Conservation (phyloP, 2,329 filamentous ascomycete species). For the Penicillium sp. region DNA sequence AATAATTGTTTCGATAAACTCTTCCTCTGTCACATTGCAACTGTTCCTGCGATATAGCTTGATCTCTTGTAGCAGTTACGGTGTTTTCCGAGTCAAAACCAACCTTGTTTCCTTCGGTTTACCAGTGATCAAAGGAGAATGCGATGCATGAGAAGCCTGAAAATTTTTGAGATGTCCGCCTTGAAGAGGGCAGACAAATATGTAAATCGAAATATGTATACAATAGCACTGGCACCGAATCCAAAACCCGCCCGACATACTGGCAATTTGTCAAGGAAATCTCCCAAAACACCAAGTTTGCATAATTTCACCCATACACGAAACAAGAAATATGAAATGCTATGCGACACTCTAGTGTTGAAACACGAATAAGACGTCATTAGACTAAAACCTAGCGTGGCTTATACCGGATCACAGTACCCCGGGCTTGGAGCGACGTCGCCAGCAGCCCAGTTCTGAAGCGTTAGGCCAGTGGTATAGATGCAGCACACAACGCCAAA, state of each 20-base stretch:
- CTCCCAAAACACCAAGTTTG: constrained; percentile 9
- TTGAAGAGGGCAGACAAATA: not conserved
- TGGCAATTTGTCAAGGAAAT: constrained; percentile 11
- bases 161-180: not conserved
- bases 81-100: no score
- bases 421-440: constrained; percentile 58
- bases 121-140: no score
- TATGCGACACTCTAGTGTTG: constrained; percentile 21
- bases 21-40: not conserved
- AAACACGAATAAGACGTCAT: constrained; percentile 4
- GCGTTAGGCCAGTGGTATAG: constrained; percentile 86
- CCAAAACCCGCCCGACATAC: constrained; percentile 8
- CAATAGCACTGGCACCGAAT: constrained; percentile 10
- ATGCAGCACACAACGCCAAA: constrained; percentile 87
- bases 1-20: constrained; percentile 15
- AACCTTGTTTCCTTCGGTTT: no score
- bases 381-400: not conserved
- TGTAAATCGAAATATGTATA: constrained; percentile 17
- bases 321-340: constrained; percentile 13
- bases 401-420: constrained; percentile 61
- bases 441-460: constrained; percentile 80
- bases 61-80: no score
- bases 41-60: not conserved
- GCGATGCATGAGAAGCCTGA: not conserved
- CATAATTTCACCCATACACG: constrained; percentile 10